A percentile compares a stretch with the other conserved stretches of the same genome.
Conservation (phyloP, 306 rosid genomes). For the Lablab purpureus region DNA sequence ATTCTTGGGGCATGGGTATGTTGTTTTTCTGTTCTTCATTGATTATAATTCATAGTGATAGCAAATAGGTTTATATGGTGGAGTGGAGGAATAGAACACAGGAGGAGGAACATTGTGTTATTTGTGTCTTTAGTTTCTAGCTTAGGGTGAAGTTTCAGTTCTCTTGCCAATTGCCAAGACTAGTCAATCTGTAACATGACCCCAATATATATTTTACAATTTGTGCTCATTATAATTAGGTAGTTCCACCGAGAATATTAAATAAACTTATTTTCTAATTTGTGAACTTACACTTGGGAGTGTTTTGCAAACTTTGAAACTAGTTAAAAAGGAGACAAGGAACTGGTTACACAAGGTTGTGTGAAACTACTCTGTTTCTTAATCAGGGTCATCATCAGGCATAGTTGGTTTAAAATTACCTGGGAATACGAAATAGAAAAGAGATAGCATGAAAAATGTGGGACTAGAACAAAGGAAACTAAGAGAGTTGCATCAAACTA, state of each 20-base stretch:
- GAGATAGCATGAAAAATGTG: background rate
- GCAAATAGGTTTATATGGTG: constrained; percentile 36
- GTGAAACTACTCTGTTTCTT: background rate
- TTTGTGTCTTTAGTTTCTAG: constrained; percentile 36
- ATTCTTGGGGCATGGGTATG: constrained; percentile 99
- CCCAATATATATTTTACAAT: background rate
- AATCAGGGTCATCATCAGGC: background rate
- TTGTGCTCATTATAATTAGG: background rate
- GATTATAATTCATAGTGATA: constrained; percentile 33
- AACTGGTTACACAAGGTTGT: background rate
- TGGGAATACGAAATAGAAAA: background rate
- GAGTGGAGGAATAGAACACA: constrained; percentile 9
- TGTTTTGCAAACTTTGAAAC: background rate
- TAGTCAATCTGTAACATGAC: background rate
- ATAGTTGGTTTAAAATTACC: background rate
- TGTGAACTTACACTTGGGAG: constrained; percentile 12
- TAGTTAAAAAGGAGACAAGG: background rate
- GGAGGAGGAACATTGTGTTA: background rate
- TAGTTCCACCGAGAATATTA: background rate
- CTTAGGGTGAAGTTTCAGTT: constrained; percentile 17
- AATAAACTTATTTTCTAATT: background rate
- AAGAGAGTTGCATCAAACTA: background rate
- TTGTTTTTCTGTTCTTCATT: constrained; percentile 31
- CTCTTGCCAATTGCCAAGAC: constrained; percentile 9
- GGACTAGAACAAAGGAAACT: background rate